Conservation (phyloP, 768 basidiomycete species). For the Russula griseocarnosa region DNA sequence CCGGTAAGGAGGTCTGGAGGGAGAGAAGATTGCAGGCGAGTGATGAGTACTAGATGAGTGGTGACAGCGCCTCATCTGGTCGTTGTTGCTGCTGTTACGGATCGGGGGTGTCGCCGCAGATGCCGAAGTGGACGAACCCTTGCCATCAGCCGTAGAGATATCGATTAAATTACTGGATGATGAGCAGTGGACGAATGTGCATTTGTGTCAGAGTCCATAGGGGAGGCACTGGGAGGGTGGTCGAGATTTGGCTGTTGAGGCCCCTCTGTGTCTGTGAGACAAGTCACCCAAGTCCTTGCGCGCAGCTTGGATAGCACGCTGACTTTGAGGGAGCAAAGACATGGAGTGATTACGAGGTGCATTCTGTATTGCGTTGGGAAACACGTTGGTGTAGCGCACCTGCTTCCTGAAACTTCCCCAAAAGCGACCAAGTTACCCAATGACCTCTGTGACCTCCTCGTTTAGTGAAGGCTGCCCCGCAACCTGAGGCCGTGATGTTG, state of each 20-base stretch:
- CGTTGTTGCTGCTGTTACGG: conserved; percentile 14
- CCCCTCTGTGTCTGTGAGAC: conserved; percentile 80
- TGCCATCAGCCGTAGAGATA: conserved; percentile 26
- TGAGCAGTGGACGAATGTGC: conserved; percentile 28
- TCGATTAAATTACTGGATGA: conserved; percentile 29
- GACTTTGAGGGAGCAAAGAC: conserved; percentile 42
- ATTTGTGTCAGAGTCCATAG: conserved; percentile 17
- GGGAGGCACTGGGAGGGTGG: conserved; percentile 31
- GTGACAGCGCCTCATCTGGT: neutral
- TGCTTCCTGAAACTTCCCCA: conserved; percentile 93
- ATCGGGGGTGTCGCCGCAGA: conserved; percentile 19
- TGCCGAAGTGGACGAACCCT: conserved; percentile 26
- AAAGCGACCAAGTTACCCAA: conserved; percentile 79
- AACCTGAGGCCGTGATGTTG: conserved; percentile 28
- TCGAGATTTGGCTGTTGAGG: conserved; percentile 54
- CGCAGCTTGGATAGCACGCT: conserved; percentile 61
- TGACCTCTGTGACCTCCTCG: conserved; percentile 84
- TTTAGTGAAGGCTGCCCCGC: conserved; percentile 55
- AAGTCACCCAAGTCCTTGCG: conserved; percentile 65
- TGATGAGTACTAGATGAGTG: too few species aligned
- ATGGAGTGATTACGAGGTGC: neutral
- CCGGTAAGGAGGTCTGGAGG: conserved; percentile 70
- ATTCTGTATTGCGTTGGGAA: neutral
- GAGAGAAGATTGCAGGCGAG: conserved; percentile 67
- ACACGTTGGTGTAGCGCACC: conserved; percentile 47